Evolutionary conservation across 306 rosid genomes (phyloP), one percentile per base, ranked within the genome.

Genomic region (Prunus salicina): DNA sequence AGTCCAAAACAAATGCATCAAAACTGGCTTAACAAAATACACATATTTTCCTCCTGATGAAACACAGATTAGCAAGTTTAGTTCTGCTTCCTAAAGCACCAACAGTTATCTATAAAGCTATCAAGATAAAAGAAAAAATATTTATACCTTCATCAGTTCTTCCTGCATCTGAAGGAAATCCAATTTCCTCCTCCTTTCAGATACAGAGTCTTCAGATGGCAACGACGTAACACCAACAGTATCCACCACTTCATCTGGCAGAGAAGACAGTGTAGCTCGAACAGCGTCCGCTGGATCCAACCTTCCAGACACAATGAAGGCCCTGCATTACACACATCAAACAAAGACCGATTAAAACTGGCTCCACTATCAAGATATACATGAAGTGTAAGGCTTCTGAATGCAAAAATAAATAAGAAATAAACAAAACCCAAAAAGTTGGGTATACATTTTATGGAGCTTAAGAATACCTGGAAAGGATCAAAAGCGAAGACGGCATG

Each of bases 161-260:
- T 94, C 98, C 84, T 94, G 96, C 97, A 87, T 92, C 81, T 77
- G 95, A 78, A 94, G 96, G 89, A 74, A 94, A 84, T 92, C 98
- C 88, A 92, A 76, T 72, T 94, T 94, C 90, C 98, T 92, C 86
- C 88, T 86, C 84, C 98, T 87, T 81, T 88, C 98, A 77, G 99
- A 88, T 20, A 95, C 90, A 79, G 97, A 89, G 76, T 92, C 97
- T 83, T 84, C 99, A 73, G 97, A 89, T 50, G 97, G 97, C 85
- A 92, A 85, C 47, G 97, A 85, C 1, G 97, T 92, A 76, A 89
- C 95, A 68, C 96, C 89, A 64, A 95, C 83, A 57, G 97, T 95
- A 84, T 89, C 99, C 63, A 93, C 97, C 79, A 95, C 96, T 85
- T 95, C 99, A 76, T 95, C 97, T 1, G 99, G 99, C 65, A 95